Percentiles rank a stretch among this genome's conserved stretches.
Conservation (phyloP, 1,139 yeast species). For the Geotrichum bryndzae region DNA sequence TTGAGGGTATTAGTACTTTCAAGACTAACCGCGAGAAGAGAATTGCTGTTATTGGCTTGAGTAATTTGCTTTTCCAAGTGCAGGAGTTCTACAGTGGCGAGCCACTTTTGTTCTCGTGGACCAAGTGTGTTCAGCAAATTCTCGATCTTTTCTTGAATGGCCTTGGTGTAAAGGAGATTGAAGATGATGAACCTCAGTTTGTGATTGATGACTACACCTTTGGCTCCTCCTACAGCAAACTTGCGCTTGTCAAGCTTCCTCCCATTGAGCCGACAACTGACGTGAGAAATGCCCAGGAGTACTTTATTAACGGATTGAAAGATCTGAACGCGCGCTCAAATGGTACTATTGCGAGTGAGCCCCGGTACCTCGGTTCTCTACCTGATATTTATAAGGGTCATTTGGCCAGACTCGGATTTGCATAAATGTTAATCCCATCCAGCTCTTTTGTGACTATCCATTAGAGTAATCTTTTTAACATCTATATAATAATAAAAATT, state of each 20-base stretch:
- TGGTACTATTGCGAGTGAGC: neutral
- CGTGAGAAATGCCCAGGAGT: constrained; percentile 38
- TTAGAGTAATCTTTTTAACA: neutral
- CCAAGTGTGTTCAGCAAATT: constrained; percentile 49
- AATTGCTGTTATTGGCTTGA: constrained; percentile 66
- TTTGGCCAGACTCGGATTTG: neutral
- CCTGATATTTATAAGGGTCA: neutral
- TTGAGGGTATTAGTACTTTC: constrained; percentile 54
- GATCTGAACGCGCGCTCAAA: constrained; percentile 28
- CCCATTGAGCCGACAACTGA: constrained; percentile 65
- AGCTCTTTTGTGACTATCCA: neutral
- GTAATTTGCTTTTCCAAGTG: constrained; percentile 49
- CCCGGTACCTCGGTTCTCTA: neutral
- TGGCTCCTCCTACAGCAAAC: constrained; percentile 76
- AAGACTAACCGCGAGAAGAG: constrained; percentile 70
- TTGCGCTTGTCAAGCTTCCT: constrained; percentile 55
- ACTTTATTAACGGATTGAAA: constrained; percentile 36
- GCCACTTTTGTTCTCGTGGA: constrained; percentile 26
- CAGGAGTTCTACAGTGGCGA: constrained; percentile 40
- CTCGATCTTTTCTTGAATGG: constrained; percentile 36
- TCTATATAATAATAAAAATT: neutral
- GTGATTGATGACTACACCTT: constrained; percentile 60
- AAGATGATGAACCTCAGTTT: constrained; percentile 40
- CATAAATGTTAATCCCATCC: neutral
- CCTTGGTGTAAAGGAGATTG: constrained; percentile 30